Conservation (phyloP, 805 yeast species). For the Danielia oregonensis region DNA sequence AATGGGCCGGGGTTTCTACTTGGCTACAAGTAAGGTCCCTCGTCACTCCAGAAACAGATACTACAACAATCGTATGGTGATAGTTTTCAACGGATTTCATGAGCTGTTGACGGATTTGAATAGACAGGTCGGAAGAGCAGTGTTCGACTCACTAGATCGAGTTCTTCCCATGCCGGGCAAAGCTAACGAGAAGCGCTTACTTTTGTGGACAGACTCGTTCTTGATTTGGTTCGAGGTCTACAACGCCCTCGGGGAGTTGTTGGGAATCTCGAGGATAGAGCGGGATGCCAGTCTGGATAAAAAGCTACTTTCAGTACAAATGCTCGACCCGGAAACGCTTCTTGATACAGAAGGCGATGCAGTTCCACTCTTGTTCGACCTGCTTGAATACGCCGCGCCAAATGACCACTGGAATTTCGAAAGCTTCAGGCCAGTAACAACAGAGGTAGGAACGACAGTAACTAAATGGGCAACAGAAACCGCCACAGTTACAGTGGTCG, state of each 20-base stretch:
- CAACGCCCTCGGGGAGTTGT: constrained; percentile 29
- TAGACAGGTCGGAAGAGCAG: constrained; percentile 18
- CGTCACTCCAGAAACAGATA: constrained; percentile 14
- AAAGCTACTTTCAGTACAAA: constrained; percentile 16
- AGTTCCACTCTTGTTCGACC: constrained; percentile 12
- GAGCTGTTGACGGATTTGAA: constrained; percentile 13
- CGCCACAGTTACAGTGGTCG: no score
- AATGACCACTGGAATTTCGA: constrained; percentile 27
- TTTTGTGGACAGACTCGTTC: constrained; percentile 19
- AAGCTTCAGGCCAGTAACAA: no score
- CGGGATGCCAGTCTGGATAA: not conserved
- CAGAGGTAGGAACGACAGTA: no score
- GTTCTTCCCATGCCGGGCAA: constrained; percentile 25
- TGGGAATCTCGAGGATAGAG: constrained; percentile 20
- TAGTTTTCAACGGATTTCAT: constrained; percentile 20
- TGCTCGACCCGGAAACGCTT: constrained; percentile 30
- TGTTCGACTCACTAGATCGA: constrained; percentile 19
- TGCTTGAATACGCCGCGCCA: constrained; percentile 21
- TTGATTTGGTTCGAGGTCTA: constrained; percentile 36
- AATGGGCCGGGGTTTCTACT: constrained; percentile 30
- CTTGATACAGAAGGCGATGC: constrained; percentile 26
- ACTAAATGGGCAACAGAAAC: no score
- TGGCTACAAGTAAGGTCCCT: constrained; percentile 13
- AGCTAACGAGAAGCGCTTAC: constrained; percentile 1
- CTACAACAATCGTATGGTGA: constrained; percentile 21